Conservation (phyloP, 345 rosid genomes). For the Pugionium cornutum region DNA sequence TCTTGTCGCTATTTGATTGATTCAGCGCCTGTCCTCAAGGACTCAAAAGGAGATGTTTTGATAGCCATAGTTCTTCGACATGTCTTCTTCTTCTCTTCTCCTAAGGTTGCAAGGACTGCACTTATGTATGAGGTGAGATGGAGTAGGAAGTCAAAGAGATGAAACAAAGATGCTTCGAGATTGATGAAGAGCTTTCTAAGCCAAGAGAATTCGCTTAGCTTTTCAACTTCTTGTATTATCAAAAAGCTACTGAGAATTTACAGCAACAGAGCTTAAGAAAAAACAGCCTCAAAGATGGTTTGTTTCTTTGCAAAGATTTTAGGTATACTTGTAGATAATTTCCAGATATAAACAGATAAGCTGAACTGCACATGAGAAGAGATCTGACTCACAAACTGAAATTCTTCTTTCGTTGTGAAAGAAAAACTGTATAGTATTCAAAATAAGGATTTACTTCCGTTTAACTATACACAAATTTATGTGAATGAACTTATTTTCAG, state of each 20-base stretch:
- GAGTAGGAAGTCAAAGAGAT: slow-evolving; percentile 25
- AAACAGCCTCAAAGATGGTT: slow-evolving; percentile 8
- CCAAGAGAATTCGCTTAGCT: slow-evolving; percentile 35
- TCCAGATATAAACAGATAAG: slow-evolving; percentile 17
- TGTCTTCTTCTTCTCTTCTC: neutral
- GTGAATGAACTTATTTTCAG: too few relatives aligned
- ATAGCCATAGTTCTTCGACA: neutral
- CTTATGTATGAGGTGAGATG: slow-evolving; percentile 61
- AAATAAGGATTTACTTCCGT: too few relatives aligned
- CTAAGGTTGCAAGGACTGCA: slow-evolving; percentile 75
- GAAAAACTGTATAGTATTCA: neutral
- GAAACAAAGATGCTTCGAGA: neutral
- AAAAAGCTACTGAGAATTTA: neutral
- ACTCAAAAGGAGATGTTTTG: neutral
- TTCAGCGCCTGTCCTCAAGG: neutral
- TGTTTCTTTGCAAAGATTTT: slow-evolving; percentile 10
- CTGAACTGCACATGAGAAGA: slow-evolving; percentile 3
- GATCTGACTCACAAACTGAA: slow-evolving; percentile 17
- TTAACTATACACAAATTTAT: too few relatives aligned
- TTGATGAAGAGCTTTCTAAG: slow-evolving; percentile 16
- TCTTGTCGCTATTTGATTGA: slow-evolving; percentile 43
- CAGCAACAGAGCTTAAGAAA: neutral
- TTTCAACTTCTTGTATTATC: slow-evolving; percentile 13
- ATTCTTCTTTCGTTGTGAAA: neutral
- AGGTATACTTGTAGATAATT: slow-evolving; percentile 27